Percentiles rank a stretch among this genome's conserved stretches.
Conservation (phyloP, 2,329 filamentous ascomycete genomes). For the Penicillium sp. region DNA sequence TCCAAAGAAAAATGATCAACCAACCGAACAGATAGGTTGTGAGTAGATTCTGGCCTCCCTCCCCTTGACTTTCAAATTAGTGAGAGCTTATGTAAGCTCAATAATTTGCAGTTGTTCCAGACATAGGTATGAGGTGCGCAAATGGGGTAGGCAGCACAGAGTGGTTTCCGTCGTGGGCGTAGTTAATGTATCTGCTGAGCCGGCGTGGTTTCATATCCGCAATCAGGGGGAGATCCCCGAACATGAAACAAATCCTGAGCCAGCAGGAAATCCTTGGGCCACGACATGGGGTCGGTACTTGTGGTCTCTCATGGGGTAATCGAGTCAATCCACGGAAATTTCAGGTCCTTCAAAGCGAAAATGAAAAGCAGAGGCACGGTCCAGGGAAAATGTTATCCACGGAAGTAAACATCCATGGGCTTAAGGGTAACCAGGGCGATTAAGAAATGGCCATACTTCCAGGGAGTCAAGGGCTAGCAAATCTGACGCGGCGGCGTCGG, state of each 20-base stretch:
- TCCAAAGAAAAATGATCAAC: not conserved
- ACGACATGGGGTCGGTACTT: not conserved
- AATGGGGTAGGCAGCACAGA: not conserved
- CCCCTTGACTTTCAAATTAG: not conserved
- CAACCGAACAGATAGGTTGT: not conserved
- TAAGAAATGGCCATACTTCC: constrained; percentile 9
- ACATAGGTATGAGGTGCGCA: not conserved
- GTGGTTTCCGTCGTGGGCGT: not conserved
- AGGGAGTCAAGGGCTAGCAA: constrained; percentile 18
- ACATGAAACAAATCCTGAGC: not conserved
- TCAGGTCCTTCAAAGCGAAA: constrained; percentile 1
- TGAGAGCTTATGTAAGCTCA: not conserved
- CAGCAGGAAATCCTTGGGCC: not conserved
- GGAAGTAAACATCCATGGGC: constrained; percentile 2
- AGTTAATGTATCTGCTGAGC: not conserved
- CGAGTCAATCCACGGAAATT: not conserved
- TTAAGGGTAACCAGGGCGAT: not conserved
- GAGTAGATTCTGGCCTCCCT: not conserved
- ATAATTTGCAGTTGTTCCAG: not conserved
- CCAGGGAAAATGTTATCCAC: constrained; percentile 6
- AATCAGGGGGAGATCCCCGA: too few relatives aligned
- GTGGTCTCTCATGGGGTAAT: not conserved
- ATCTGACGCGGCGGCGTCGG: constrained; percentile 48
- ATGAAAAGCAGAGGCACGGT: constrained; percentile 2
- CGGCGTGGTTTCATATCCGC: not conserved